Evolutionary conservation across 2,329 filamentous ascomycete species (phyloP), one percentile per base, ranked within the genome.

Genomic region (Aspergillus quadricinctus): DNA sequence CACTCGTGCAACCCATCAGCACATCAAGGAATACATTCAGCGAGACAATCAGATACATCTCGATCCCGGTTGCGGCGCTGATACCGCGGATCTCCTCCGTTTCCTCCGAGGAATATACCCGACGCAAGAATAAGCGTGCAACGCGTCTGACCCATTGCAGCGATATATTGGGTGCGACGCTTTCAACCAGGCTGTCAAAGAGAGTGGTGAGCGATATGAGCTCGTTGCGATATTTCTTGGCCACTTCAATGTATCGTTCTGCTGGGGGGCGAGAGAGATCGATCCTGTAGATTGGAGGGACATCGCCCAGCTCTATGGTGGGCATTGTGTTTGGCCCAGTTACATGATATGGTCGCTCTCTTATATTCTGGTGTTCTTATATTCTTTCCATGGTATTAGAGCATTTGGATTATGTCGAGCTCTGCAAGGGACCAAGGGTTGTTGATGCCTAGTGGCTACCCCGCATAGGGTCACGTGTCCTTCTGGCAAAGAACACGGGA

Each of bases 1-100:
- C 82, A 58, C 83, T 86, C 1, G 85, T 88, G 66, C 86, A 88
- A 2, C 85, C 86, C 71, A 88, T 80, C 37, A 88, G 73, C 4
- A 83, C 71, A 63, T 89, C 86, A 1, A 88, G 74, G 1, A 88
- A 70, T 1, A 83, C 82, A 61, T 88, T 88, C 62, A 87, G 79
- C 2, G 80, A 80, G 2, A 88, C 79, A 0, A 88, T 74, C 0
- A 88, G 69, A 61, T 85, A 83, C 67, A 88, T 74, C 1, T 81
- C 75, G 3, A 88, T 73, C 0, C 77, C 79, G 0, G 78, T 78
- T 2, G 70, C 75, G 27, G 72, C 67, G 27, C 79, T 77, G 37
- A 88, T 84, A 0, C 85, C 85, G 3, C 68, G 71, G n/a, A 89
- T 69, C 66, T 88, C 86, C 48, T 80, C 76, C 0, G 80, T 85